Evolutionary conservation across 371 early-diverging fungal species (phyloP).

Genomic region (Mortierella sp.): DNA sequence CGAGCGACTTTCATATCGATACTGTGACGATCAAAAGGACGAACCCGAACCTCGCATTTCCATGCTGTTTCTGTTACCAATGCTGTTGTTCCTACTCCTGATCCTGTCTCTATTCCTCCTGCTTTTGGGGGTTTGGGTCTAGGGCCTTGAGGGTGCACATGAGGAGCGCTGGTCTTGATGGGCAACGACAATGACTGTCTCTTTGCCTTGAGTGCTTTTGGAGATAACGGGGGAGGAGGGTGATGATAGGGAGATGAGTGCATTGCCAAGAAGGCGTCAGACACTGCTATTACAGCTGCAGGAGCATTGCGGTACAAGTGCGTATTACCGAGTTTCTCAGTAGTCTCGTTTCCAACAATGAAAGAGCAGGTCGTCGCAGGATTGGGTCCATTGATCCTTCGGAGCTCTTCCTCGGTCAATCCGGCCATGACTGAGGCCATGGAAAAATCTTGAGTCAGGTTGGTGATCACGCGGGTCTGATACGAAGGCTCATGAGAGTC

Average conservation of each 20-base stretch:
- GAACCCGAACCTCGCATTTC: background rate
- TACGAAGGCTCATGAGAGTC: background rate
- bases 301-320: background rate
- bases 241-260: background rate
- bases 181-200: background rate
- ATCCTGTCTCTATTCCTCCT: background rate
- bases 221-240: background rate
- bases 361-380: background rate
- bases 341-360: background rate
- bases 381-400: conserved; percentile 11
- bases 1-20: background rate
- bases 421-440: background rate
- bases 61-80: too few species aligned
- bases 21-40: background rate
- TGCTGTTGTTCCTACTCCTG: background rate
- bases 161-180: background rate
- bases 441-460: background rate
- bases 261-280: too few species aligned
- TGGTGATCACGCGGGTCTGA: background rate
- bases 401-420: conserved; percentile 3
- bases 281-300: background rate
- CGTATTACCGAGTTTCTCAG: background rate
- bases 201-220: background rate
- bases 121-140: background rate
- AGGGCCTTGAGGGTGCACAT: background rate